Evolutionary conservation across 768 basidiomycete genomes (phyloP), one percentile per base, ranked within the genome.

Genomic region (Dioszegia hungarica): DNA sequence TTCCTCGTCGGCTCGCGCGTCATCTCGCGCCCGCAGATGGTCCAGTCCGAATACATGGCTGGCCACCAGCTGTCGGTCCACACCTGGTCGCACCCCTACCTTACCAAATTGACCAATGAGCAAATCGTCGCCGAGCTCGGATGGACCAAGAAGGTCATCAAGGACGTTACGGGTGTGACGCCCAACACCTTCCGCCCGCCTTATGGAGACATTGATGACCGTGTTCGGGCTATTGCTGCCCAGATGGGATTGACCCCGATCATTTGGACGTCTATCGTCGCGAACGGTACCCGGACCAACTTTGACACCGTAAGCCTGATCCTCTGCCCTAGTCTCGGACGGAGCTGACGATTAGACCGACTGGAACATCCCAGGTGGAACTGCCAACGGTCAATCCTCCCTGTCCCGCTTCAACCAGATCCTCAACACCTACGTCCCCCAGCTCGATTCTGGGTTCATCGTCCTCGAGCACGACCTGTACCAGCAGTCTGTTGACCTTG

Each of bases 1-100:
- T 94, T 91, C 75, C 82, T 85, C 59, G 87, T 91, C 59, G 89
- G 90, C 44, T 90, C 89, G 19, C 85, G 90, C 49, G 86, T 87
- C 43, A 81, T 90, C 60, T 84, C 84, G 0, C 83, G 84, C 74
- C 89, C 89, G 1, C 73, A 78, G 22, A 83, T 83, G 63, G 77
- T 89, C 8, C 88, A 88, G 69, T 76, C 81, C 17, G 83, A 91
- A 78, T 90, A 89, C 78, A 83, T 89, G 80, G 70, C 71, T 29
- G 82, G 84, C 5, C 89, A 94, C 69, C 90, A 94, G 67, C 82
- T 92, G 61, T 85, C 84, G 59, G 86, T 90, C 2, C 89, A 91
- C 77, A 92, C 90, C 11, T 97, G 88, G 87, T 85, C 85, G 50
- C 90, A 91, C 73, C 81, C 84, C 85, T 54, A 80, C 6, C 78